These are phyloP conservation scores for Thamnidium elegans DNA, from an alignment of 192 early-diverging fungal species.

Conservation along the genomic window DNA sequence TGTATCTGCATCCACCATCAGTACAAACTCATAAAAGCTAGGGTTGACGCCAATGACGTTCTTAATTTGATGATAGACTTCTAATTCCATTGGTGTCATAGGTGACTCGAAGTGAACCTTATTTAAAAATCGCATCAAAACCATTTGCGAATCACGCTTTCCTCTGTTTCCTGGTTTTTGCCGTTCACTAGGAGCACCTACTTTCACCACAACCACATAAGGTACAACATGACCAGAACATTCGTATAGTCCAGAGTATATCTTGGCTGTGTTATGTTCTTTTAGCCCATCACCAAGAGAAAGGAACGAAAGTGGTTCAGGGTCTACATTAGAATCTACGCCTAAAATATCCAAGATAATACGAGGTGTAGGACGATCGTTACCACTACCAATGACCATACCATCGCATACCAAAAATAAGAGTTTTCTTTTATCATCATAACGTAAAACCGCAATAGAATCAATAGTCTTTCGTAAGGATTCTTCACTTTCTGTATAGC, in stretches of 20 bases:
- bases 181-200: slow-evolving; percentile 82
- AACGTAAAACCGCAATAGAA: slow-evolving; percentile 86
- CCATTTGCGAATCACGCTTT: slow-evolving; percentile 97
- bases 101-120: slow-evolving; percentile 90
- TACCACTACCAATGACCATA: slow-evolving; percentile 95
- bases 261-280: slow-evolving; percentile 95
- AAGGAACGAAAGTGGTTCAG: slow-evolving; percentile 83
- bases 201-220: slow-evolving; percentile 95
- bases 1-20: slow-evolving; percentile 98
- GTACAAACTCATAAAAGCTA: slow-evolving; percentile 89
- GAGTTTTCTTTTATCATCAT: slow-evolving; percentile 98
- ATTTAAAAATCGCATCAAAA: slow-evolving; percentile 96
- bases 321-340: slow-evolving; percentile 77
- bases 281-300: slow-evolving; percentile 89
- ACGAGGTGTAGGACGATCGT: slow-evolving; percentile 93
- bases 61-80: slow-evolving; percentile 98
- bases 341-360: slow-evolving; percentile 97
- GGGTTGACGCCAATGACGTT: slow-evolving; percentile 97
- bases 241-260: slow-evolving; percentile 97
- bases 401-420: slow-evolving; percentile 96
- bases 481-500: slow-evolving; percentile 97
- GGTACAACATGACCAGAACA: slow-evolving; percentile 91
- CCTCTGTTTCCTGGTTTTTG: slow-evolving; percentile 92
- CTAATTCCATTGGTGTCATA: slow-evolving; percentile 96
- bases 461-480: slow-evolving; percentile 91